Conservation (phyloP, 208 protist genomes). For the Novymonas esmeraldas region DNA sequence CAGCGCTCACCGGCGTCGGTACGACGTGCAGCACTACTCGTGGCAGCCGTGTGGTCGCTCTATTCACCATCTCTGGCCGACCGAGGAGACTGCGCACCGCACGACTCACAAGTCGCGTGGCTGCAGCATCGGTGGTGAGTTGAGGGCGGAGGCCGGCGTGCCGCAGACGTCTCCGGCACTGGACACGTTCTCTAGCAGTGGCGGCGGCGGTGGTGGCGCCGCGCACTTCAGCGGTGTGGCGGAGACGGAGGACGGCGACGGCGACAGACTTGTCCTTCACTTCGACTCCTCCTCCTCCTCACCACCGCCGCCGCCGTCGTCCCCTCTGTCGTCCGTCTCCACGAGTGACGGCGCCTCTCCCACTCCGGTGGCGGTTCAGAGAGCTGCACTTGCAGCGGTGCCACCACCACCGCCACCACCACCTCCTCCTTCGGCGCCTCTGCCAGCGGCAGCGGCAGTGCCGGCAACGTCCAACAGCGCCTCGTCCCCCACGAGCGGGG, state of each 20-base stretch:
- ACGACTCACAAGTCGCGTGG: too few species aligned
- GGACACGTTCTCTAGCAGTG: constrained; percentile 7
- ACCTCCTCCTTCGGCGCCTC: too few species aligned
- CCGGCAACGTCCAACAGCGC: too few species aligned
- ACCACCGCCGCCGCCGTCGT: not conserved
- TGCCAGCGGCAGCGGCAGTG: too few species aligned
- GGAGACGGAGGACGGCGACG: not conserved
- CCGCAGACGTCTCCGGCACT: too few species aligned
- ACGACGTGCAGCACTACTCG: constrained; percentile 2
- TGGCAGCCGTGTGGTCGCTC: constrained; percentile 10
- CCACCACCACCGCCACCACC: too few species aligned
- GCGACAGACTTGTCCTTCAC: constrained; percentile 20
- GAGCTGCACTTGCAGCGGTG: not conserved
- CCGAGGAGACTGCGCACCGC: not conserved
- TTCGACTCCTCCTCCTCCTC: constrained; percentile 20
- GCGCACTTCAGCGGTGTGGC: not conserved
- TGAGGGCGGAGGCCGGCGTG: not conserved
- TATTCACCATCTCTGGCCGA: not conserved
- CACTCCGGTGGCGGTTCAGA: too few species aligned
- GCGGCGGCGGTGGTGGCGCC: not conserved
- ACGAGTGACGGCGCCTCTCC: not conserved
- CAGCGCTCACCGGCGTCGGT: not conserved
- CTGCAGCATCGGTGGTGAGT: too few species aligned
- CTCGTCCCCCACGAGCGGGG: too few species aligned
- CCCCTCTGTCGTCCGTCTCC: not conserved